These are phyloP conservation scores for Elongisporangium senticosum DNA, from an alignment of 352 stramenopile species.

Conservation along the genomic window DNA sequence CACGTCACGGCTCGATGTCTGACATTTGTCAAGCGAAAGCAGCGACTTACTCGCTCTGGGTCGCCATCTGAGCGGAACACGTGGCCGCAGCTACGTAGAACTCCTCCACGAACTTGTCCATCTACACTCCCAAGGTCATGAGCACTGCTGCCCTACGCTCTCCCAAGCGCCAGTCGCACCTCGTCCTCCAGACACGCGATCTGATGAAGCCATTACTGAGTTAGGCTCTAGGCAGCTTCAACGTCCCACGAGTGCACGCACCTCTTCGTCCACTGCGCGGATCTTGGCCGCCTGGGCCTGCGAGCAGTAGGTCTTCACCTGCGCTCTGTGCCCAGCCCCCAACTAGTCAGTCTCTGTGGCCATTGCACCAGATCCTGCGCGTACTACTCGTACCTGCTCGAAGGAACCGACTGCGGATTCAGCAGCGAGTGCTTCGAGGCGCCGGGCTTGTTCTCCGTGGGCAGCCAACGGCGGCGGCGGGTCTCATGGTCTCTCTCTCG, in stretches of 20 bases:
- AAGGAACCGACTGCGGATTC: slow-evolving; percentile 5
- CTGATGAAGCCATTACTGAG: neutral
- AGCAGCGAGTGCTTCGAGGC: slow-evolving; percentile 44
- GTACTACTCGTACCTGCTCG: neutral
- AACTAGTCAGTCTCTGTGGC: neutral
- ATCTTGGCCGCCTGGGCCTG: slow-evolving; percentile 25
- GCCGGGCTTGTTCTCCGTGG: slow-evolving; percentile 37
- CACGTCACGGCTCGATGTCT: too few species aligned
- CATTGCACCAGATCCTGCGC: neutral
- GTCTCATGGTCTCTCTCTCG: slow-evolving; percentile 23
- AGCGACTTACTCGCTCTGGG: slow-evolving; percentile 17
- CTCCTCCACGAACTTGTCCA: slow-evolving; percentile 53
- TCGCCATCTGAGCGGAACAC: slow-evolving; percentile 31
- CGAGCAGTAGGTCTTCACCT: slow-evolving; percentile 28
- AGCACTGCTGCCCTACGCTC: neutral
- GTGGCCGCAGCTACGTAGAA: slow-evolving; percentile 52
- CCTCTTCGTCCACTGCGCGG: slow-evolving; percentile 35
- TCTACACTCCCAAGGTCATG: slow-evolving; percentile 11
- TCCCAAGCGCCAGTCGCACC: slow-evolving; percentile 5
- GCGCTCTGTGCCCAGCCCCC: slow-evolving; percentile 12
- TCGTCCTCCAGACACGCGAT: slow-evolving; percentile 18
- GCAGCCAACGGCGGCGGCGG: slow-evolving; percentile 32
- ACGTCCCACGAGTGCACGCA: slow-evolving; percentile 6
- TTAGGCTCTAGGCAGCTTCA: neutral
- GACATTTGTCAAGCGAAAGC: too few species aligned